Conservation (phyloP, 73 alveolate species). For the Paramecium octaurelia region DNA sequence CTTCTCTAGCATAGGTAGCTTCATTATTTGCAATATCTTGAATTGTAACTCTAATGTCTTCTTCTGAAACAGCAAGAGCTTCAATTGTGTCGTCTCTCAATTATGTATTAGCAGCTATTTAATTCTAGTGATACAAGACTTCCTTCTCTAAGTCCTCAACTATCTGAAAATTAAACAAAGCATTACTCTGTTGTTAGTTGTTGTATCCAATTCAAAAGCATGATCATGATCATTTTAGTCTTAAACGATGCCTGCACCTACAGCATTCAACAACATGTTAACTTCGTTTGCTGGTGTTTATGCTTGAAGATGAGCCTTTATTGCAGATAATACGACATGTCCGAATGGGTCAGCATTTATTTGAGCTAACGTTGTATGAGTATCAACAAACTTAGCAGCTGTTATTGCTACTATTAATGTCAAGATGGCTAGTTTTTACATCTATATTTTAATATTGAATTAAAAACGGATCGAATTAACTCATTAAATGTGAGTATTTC, state of each 20-base stretch:
- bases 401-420: neutral
- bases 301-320: constrained; percentile 36
- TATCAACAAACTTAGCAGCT: neutral
- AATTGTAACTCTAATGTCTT: constrained; percentile 11
- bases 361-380: neutral
- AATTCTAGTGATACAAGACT: neutral
- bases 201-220: neutral
- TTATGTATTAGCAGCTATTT: neutral
- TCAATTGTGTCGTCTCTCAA: constrained; percentile 35
- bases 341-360: constrained; percentile 36
- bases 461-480: constrained; percentile 32
- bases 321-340: neutral
- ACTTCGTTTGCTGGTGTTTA: constrained; percentile 33
- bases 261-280: constrained; percentile 37
- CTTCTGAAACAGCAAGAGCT: constrained; percentile 17
- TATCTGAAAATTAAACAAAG: neutral
- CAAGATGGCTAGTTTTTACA: constrained; percentile 20
- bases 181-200: neutral
- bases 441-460: neutral
- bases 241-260: constrained; percentile 29
- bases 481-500: neutral
- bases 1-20: constrained; percentile 16
- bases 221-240: constrained; percentile 9
- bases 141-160: constrained; percentile 2
- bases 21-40: constrained; percentile 22